Conservation (phyloP, 1,284 basidiomycete genomes). For the Puccinia sorghi region DNA sequence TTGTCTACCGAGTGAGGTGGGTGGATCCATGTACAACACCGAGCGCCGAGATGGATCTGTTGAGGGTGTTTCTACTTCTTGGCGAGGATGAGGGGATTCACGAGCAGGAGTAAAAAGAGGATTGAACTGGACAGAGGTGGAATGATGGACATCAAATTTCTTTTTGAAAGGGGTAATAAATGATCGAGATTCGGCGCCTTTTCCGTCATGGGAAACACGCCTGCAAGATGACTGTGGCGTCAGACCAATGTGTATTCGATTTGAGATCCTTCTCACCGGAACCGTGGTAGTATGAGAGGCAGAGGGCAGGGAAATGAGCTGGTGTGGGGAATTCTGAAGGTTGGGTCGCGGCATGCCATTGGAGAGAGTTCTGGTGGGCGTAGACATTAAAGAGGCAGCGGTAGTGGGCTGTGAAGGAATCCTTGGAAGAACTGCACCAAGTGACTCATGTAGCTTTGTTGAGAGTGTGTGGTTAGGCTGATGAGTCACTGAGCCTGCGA, state of each 20-base stretch:
- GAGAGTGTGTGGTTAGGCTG: not conserved
- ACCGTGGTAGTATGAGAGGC: constrained; percentile 11
- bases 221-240: constrained; percentile 32
- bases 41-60: not conserved
- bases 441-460: constrained; percentile 10
- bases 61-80: constrained; percentile 3
- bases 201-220: not conserved
- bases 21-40: constrained; percentile 17
- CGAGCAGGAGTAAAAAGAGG: constrained; percentile 4
- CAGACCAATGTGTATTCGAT: constrained; percentile 26
- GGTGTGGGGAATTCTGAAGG: not conserved
- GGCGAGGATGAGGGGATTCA: not conserved
- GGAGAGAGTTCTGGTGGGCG: constrained; percentile 4
- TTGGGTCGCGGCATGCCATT: not conserved
- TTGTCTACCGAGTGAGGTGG: constrained; percentile 9
- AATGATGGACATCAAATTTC: constrained; percentile 1
- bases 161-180: constrained; percentile 48
- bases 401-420: constrained; percentile 19
- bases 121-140: constrained; percentile 6
- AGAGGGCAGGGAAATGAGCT: not conserved
- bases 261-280: constrained; percentile 12
- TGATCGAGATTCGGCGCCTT: constrained; percentile 9
- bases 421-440: not conserved
- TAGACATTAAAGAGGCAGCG: constrained; percentile 13
- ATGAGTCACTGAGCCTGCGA: not conserved